phyloP scores from a whole-genome alignment of 805 yeast species.

The Pichia kluyveri region DNA sequence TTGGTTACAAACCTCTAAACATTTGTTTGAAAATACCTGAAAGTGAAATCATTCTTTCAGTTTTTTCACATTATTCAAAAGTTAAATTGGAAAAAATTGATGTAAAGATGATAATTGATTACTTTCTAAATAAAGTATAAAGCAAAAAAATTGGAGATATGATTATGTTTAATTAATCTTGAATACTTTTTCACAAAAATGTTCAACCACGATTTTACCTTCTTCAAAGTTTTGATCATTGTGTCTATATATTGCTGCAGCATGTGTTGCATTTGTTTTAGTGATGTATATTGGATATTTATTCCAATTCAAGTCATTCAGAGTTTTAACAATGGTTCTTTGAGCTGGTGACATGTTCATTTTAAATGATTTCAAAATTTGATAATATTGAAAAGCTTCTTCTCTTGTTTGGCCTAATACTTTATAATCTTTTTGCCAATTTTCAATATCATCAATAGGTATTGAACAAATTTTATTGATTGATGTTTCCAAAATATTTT shows the following conservation, averaged over 20 bases:
- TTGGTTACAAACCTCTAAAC: too few relatives aligned
- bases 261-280: conserved; percentile 61
- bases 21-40: conserved; percentile 4
- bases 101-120: conserved; percentile 1
- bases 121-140: background rate
- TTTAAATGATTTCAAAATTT: conserved; percentile 20
- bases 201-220: conserved; percentile 59
- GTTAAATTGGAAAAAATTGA: conserved; percentile 5
- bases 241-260: conserved; percentile 70
- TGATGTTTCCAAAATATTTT: conserved; percentile 17
- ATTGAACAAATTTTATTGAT: conserved; percentile 23
- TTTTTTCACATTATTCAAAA: conserved; percentile 6
- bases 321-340: conserved; percentile 39
- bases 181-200: conserved; percentile 46
- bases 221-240: conserved; percentile 49
- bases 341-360: conserved; percentile 37
- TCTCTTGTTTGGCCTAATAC: conserved; percentile 7
- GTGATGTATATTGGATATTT: conserved; percentile 66
- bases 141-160: background rate
- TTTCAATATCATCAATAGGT: conserved; percentile 14
- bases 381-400: conserved; percentile 9
- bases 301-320: conserved; percentile 57
- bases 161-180: background rate
- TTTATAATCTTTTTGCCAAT: conserved; percentile 10
- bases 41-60: conserved; percentile 6